Percentiles rank a stretch among this genome's conserved stretches.
Evolutionary conservation across 129 eudicot species (phyloP).

Genomic region (Arctium minus): DNA sequence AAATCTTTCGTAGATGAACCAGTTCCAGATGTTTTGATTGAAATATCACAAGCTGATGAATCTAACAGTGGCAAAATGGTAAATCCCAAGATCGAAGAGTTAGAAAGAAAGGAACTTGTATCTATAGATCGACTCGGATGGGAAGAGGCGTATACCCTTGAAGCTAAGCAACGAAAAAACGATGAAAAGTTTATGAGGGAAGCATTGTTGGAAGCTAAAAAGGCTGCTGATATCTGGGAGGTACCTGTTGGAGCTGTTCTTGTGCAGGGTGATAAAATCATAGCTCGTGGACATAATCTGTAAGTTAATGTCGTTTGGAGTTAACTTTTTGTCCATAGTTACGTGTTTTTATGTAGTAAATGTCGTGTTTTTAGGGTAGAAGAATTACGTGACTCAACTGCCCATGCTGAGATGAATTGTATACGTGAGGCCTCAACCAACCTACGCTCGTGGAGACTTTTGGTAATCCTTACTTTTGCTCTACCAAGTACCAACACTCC

Average conservation of each 20-base stretch:
- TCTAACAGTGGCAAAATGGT: constrained; percentile 3
- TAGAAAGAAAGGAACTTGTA: constrained; percentile 44
- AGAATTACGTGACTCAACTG: constrained; percentile 84
- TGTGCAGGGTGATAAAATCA: constrained; percentile 71
- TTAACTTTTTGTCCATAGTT: background rate
- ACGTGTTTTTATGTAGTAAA: background rate
- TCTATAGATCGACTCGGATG: constrained; percentile 56
- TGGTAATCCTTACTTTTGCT: constrained; percentile 34
- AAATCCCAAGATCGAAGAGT: constrained; percentile 6
- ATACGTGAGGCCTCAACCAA: constrained; percentile 76
- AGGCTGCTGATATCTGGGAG: constrained; percentile 86
- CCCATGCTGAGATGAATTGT: constrained; percentile 95
- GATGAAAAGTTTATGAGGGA: constrained; percentile 93
- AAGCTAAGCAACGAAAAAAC: constrained; percentile 55
- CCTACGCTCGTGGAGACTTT: constrained; percentile 79
- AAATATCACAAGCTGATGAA: background rate
- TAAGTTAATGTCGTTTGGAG: constrained; percentile 33
- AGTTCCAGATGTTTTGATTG: background rate
- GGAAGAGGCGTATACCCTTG: constrained; percentile 67
- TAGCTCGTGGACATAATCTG: constrained; percentile 88
- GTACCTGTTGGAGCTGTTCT: constrained; percentile 97
- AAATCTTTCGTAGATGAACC: constrained; percentile 14
- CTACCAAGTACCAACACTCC: background rate
- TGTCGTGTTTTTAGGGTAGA: constrained; percentile 63
- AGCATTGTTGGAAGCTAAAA: constrained; percentile 80